Evolutionary conservation across 768 basidiomycete genomes (phyloP).

Genomic region (Trametes meyenii): DNA sequence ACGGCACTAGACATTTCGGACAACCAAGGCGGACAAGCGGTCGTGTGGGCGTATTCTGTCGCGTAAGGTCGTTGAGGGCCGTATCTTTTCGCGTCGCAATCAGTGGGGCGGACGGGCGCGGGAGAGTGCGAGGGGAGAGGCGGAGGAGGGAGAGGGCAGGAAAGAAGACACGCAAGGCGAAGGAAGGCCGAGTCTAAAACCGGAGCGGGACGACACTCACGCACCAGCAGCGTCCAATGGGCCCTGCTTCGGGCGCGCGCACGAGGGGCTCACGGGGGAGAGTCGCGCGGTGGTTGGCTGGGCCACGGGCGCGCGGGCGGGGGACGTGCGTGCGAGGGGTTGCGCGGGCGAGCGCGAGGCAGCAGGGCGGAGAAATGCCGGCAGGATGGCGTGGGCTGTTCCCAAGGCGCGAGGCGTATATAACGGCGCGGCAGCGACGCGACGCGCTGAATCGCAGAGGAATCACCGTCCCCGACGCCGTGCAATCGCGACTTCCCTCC

Average conservation of each 20-base stretch:
- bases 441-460: conserved; percentile 24
- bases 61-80: not conserved
- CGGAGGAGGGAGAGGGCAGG: not conserved
- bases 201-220: conserved; percentile 2
- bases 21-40: conserved; percentile 3
- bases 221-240: not conserved
- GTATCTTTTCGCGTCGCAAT: too few relatives aligned
- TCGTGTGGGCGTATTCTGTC: too few relatives aligned
- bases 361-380: conserved; percentile 16
- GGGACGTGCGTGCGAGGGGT: not conserved
- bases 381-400: conserved; percentile 3
- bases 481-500: not conserved
- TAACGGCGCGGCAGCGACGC: conserved; percentile 1
- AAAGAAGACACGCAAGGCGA: not conserved
- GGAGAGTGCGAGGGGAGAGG: not conserved
- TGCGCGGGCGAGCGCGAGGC: not conserved
- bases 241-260: not conserved
- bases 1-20: not conserved
- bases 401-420: conserved; percentile 12
- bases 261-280: not conserved
- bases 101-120: not conserved
- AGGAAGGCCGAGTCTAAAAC: conserved; percentile 17
- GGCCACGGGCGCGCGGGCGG: not conserved
- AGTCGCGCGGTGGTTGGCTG: not conserved
- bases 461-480: conserved; percentile 19